Evolutionary conservation across 805 yeast species (phyloP).

Genomic region (Wickerhamiella dianesei): DNA sequence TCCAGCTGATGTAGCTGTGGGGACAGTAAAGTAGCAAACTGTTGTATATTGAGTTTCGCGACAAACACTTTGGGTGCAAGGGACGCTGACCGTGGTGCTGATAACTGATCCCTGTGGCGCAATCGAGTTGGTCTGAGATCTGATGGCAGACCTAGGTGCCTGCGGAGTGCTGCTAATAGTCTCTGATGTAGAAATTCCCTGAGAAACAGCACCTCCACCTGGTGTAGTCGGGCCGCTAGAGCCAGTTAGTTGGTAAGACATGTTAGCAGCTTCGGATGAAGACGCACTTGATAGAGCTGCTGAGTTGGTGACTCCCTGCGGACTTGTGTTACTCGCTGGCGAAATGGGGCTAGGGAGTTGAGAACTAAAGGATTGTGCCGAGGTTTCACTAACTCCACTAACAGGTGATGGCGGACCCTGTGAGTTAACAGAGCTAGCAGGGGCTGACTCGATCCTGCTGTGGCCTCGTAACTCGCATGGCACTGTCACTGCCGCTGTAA

Average conservation of each 20-base stretch:
- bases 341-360: neutral
- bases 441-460: too few species aligned
- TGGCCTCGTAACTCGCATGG: too few species aligned
- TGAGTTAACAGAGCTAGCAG: too few species aligned
- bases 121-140: neutral
- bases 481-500: conserved; percentile 8
- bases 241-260: neutral
- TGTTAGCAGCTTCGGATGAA: too few species aligned
- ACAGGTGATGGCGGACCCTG: too few species aligned
- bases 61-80: conserved; percentile 8
- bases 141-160: neutral
- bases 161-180: neutral
- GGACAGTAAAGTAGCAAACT: conserved; percentile 7
- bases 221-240: neutral
- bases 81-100: conserved; percentile 5
- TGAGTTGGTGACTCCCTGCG: neutral
- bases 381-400: too few species aligned
- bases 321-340: neutral
- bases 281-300: neutral
- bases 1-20: conserved; percentile 7
- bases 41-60: conserved; percentile 4
- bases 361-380: neutral
- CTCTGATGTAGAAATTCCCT: neutral
- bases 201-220: too few species aligned
- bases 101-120: conserved; percentile 1